Conservation (phyloP, 2,329 filamentous ascomycete genomes). For the Cercospora nicotianae region DNA sequence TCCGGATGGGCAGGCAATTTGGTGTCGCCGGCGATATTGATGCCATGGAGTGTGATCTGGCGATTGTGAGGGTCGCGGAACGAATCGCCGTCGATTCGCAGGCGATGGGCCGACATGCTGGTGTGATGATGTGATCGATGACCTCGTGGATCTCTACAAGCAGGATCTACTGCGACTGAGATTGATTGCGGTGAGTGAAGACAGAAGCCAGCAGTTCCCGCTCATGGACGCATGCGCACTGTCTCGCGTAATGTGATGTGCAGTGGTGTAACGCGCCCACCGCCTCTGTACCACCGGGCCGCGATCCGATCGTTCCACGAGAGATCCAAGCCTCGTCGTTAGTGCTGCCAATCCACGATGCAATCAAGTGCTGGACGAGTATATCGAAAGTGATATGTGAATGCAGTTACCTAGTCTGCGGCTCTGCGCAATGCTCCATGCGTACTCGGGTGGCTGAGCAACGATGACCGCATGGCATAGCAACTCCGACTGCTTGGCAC, state of each 20-base stretch:
- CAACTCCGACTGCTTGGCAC: neutral
- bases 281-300: neutral
- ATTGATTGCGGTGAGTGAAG: neutral
- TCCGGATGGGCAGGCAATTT: slow-evolving; percentile 84
- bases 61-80: slow-evolving; percentile 82
- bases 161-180: neutral
- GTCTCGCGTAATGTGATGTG: neutral
- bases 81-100: slow-evolving; percentile 79
- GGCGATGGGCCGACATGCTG: slow-evolving; percentile 45
- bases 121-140: neutral
- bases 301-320: slow-evolving; percentile 2
- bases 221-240: neutral
- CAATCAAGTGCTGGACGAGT: neutral
- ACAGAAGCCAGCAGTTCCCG: neutral
- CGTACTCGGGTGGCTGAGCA: neutral
- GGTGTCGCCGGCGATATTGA: slow-evolving; percentile 88
- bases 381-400: neutral
- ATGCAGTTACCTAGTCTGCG: neutral
- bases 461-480: neutral
- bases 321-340: neutral
- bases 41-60: slow-evolving; percentile 85
- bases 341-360: neutral
- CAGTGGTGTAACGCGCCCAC: neutral
- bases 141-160: neutral
- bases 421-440: neutral